A percentile compares a stretch with the other conserved stretches of the same genome.
Evolutionary conservation across 192 early-diverging fungal genomes (phyloP).

Genomic region (Backusella morwellensis): DNA sequence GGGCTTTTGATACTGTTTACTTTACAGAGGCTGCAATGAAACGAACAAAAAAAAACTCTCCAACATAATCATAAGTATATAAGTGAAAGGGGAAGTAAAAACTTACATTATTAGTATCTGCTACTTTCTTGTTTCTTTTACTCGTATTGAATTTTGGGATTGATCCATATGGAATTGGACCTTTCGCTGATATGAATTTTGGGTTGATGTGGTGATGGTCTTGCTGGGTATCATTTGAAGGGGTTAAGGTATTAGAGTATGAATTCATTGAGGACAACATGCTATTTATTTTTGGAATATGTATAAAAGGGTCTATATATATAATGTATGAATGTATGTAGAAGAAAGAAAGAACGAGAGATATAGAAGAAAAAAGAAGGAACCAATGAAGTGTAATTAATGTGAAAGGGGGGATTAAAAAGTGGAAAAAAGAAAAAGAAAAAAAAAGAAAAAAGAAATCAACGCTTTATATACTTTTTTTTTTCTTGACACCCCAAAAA

Average conservation of each 20-base stretch:
- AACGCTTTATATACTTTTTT: background rate
- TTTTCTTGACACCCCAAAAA: background rate
- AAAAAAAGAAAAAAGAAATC: background rate
- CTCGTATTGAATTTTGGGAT: background rate
- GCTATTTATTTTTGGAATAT: constrained; percentile 5
- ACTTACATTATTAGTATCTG: background rate
- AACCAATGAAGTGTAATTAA: background rate
- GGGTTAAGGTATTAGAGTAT: background rate
- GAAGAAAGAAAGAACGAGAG: background rate
- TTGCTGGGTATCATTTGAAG: background rate
- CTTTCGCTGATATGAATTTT: background rate
- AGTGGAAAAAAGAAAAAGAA: background rate
- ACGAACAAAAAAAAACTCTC: background rate
- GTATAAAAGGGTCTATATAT: background rate
- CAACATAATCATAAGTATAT: constrained; percentile 1
- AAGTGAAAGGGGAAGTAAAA: background rate
- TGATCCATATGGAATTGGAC: constrained; percentile 9
- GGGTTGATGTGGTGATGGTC: background rate
- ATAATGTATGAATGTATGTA: background rate
- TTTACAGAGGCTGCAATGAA: constrained; percentile 8
- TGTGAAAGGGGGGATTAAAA: background rate
- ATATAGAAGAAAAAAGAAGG: background rate
- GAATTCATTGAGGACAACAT: constrained; percentile 2
- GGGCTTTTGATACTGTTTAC: constrained; percentile 6
- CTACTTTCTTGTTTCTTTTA: background rate